phyloP scores from a whole-genome alignment of 2,329 filamentous ascomycete genomes.

The Xylaria sp. region DNA sequence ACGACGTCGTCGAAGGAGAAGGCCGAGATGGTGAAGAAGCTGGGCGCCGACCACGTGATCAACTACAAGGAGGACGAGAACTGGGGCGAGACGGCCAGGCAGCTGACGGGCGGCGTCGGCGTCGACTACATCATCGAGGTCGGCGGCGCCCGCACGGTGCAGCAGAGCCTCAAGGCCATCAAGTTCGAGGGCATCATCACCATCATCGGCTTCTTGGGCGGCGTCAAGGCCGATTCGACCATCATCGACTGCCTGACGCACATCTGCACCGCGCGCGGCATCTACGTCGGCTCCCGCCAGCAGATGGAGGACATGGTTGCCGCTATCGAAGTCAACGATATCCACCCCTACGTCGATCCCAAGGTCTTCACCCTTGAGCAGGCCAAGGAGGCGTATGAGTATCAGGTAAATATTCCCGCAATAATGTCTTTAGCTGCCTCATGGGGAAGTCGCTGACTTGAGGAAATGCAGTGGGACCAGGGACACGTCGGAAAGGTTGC shows the following conservation, averaged over 20 bases:
- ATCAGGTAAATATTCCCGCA: slow-evolving; percentile 50
- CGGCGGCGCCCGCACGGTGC: slow-evolving; percentile 50
- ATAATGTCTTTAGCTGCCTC: neutral
- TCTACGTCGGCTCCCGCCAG: slow-evolving; percentile 48
- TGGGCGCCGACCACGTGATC: slow-evolving; percentile 57
- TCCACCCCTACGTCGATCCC: slow-evolving; percentile 49
- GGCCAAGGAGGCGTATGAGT: slow-evolving; percentile 54
- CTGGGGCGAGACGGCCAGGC: slow-evolving; percentile 53
- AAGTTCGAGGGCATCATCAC: slow-evolving; percentile 53
- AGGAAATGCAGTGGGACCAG: slow-evolving; percentile 49
- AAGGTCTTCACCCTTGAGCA: slow-evolving; percentile 47
- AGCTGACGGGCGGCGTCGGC: slow-evolving; percentile 50
- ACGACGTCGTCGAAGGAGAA: slow-evolving; percentile 55
- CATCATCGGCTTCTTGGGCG: slow-evolving; percentile 51
- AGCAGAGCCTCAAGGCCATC: slow-evolving; percentile 52
- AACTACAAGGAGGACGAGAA: slow-evolving; percentile 54
- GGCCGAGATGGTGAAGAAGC: slow-evolving; percentile 49
- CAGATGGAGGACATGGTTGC: slow-evolving; percentile 52
- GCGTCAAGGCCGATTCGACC: slow-evolving; percentile 51
- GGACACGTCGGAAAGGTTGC: slow-evolving; percentile 62
- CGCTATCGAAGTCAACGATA: slow-evolving; percentile 49
- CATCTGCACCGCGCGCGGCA: slow-evolving; percentile 48
- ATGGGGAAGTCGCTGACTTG: slow-evolving; percentile 1
- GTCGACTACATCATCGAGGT: slow-evolving; percentile 57
- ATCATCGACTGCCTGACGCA: slow-evolving; percentile 56